Evolutionary conservation across 768 basidiomycete genomes (phyloP), one percentile per base, ranked within the genome.

Genomic region (Hemileccinum rubropunctum): DNA sequence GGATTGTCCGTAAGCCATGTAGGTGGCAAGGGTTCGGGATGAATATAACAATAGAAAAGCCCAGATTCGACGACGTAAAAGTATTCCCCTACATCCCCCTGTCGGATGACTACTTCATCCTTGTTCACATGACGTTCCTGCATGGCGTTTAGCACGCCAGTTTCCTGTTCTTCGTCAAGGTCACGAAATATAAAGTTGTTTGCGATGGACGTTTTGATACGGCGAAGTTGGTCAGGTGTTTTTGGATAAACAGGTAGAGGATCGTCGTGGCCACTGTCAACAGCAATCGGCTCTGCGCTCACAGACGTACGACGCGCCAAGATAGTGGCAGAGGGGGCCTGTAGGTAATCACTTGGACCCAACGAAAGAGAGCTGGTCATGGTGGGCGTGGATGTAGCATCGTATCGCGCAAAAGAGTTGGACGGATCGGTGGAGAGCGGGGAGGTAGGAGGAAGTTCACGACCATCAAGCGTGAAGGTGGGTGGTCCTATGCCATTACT

Each of bases 61-160:
- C 97, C 97, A 38, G 80, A 78, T 71, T 98, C 97, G 56, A 98
- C 93, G 46, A 98, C 91, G 70, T 99, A 99, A 69, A 98, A 98
- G 71, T 85, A 94, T 61, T 98, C 95, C 47, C 97, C 97, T 17
- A 91, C 89, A 58, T 97, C 95, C 41, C 97, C 97, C 69, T 99
- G 97, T 43, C 89, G 82, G 58, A 99, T 98, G 53, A 99, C 86
- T n/a, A 95, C 85, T 57, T 94, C 86, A 54, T 86, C 85, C 53
- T 80, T 73, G 27, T 69, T 72, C 13, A 91, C 83, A 6, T 70
- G 74, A 40, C 83, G 78, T 71, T 99, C 97, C 67, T 87, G 88
- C 95, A 99, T 98, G 21, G 97, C 97, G 48, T 88, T 88, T 20
- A 98, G 75, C 17, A 95, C 95, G 39, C 94, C 93, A 1, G 81